Base-by-base conservation (phyloP, 106 monocot genomes). In the Dendrobium catenatum region DNA sequence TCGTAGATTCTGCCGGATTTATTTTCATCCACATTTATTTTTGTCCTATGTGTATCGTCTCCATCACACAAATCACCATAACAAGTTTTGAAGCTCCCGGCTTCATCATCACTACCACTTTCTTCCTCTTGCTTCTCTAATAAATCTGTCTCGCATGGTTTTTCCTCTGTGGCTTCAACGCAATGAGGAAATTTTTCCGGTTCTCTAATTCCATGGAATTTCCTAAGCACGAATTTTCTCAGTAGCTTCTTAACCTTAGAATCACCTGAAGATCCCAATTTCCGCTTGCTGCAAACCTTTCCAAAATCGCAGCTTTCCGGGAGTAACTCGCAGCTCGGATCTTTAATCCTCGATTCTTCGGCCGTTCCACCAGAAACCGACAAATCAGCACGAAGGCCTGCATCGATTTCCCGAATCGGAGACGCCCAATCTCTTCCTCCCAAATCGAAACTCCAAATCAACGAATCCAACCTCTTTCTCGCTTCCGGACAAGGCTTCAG, bases 171-270 rank as follows among this genome's bases (percentile, higher is more conserved):
- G n/a, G 48, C 41, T 64, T 79, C 83, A 33, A 46, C 29, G 49
- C 43, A 37, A 55, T 15, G 46, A 49, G 44, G 41, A 68, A 79
- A 6, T 40, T 73, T 77, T 80, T 61, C 40, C 47, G 72, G 46
- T 54, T 72, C 55, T 16, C 41, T 73, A 33, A 6, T 4, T 20
- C 10, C 27, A 6, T 27, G 68, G 40, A 37, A 49, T 58, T 85
- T 90, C 78, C 76, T 85, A 31, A 27, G 40, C 15, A 87, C n/a
- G 76, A 90, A 29, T 43, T 79, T 90, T 51, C 43, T 78, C 24
- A 78, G 82, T 18, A 81, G 55, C 27, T 81, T 90, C 58, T 85
- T 90, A 51, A 5, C 64, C 74, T 85, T 83, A 6, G 42, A 46
- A 27, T 80, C 79, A 2, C 22, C 8, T 55, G 68, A 66, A 79